Conservation (phyloP, 371 early-diverging fungal species). For the Phascolomyces articulosus region DNA sequence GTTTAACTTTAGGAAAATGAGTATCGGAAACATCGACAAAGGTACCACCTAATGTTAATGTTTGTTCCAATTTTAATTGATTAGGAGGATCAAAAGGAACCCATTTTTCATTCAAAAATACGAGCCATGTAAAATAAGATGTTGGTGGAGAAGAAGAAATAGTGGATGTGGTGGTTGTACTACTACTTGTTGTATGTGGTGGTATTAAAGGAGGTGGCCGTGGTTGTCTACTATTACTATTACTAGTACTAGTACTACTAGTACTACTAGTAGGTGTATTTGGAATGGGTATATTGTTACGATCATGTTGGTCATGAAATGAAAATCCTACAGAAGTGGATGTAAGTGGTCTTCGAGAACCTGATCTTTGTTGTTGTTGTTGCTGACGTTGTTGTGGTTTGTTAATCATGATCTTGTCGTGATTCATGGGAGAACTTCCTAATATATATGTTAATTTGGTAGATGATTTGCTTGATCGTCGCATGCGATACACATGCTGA, state of each 20-base stretch:
- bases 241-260: background rate
- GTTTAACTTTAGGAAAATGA: conserved; percentile 37
- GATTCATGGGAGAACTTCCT: background rate
- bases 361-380: background rate
- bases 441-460: background rate
- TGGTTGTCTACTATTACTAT: background rate
- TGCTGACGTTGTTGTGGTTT: background rate
- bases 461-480: background rate
- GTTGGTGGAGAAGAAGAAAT: background rate
- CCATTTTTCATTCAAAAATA: conserved; percentile 42
- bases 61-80: conserved; percentile 36
- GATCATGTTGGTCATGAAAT: background rate
- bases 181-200: background rate
- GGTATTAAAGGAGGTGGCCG: background rate
- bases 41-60: conserved; percentile 35
- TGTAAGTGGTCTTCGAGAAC: background rate
- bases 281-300: conserved; percentile 1
- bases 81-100: conserved; percentile 37
- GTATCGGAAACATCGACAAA: conserved; percentile 42
- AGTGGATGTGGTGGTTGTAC: background rate
- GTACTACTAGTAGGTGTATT: background rate
- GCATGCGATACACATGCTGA: background rate
- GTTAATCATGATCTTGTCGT: background rate
- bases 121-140: conserved; percentile 36
- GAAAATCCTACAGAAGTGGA: background rate